Evolutionary conservation across 2,329 filamentous ascomycete genomes (phyloP).

Genomic region (Aspergillus intermedius): DNA sequence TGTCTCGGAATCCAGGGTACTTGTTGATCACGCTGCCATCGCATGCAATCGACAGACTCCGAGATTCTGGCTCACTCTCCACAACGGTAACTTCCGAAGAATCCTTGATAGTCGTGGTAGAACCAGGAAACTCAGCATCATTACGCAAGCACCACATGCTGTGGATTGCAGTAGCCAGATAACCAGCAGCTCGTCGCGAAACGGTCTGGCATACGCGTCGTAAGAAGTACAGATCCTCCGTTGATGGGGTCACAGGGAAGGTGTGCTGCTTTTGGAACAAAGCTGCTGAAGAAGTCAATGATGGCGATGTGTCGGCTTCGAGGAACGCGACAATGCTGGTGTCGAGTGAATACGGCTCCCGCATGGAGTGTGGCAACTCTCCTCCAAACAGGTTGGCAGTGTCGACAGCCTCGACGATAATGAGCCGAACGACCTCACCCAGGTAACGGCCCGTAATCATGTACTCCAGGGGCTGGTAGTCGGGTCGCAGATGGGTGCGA

Average conservation of each 20-base stretch:
- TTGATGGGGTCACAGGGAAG: slow-evolving; percentile 39
- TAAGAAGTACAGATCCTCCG: slow-evolving; percentile 50
- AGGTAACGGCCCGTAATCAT: slow-evolving; percentile 59
- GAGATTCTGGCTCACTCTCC: slow-evolving; percentile 23
- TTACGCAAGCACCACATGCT: slow-evolving; percentile 54
- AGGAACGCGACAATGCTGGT: slow-evolving; percentile 54
- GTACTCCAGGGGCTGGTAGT: slow-evolving; percentile 61
- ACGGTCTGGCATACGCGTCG: slow-evolving; percentile 48
- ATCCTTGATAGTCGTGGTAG: slow-evolving; percentile 21
- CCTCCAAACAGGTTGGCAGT: slow-evolving; percentile 52
- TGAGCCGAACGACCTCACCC: slow-evolving; percentile 56
- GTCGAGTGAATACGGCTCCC: slow-evolving; percentile 54
- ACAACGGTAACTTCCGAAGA: slow-evolving; percentile 28
- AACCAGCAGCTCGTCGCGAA: slow-evolving; percentile 54
- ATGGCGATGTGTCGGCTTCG: slow-evolving; percentile 41
- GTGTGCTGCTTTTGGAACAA: slow-evolving; percentile 49
- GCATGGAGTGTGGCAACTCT: slow-evolving; percentile 48
- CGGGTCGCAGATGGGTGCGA: slow-evolving; percentile 49
- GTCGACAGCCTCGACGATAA: slow-evolving; percentile 54
- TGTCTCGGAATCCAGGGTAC: slow-evolving; percentile 43
- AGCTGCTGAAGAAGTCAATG: slow-evolving; percentile 33
- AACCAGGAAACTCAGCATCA: slow-evolving; percentile 38
- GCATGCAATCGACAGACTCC: slow-evolving; percentile 42
- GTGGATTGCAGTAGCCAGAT: slow-evolving; percentile 58
- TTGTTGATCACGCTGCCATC: slow-evolving; percentile 49